Evolutionary conservation across 169 alveolate species (phyloP).

Genomic region (Plasmodium fragile): DNA sequence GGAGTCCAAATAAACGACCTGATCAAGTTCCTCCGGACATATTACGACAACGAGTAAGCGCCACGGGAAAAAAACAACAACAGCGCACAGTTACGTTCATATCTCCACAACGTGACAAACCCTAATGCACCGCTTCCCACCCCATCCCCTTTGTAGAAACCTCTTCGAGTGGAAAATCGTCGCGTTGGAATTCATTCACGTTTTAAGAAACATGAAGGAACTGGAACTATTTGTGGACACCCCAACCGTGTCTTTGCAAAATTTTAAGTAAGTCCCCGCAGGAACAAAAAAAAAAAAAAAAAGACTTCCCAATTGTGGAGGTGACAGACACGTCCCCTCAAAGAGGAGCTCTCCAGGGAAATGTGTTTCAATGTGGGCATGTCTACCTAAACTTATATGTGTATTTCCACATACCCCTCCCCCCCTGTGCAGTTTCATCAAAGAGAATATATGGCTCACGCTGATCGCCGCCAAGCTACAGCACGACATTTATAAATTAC

Average conservation of each 20-base stretch:
- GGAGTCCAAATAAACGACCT: slow-evolving; percentile 71
- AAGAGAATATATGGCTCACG: slow-evolving; percentile 55
- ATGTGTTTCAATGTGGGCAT: neutral
- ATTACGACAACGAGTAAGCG: slow-evolving; percentile 68
- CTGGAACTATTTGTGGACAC: slow-evolving; percentile 45
- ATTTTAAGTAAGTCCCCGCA: slow-evolving; percentile 42
- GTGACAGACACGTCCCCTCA: neutral
- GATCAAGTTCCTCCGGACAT: slow-evolving; percentile 56
- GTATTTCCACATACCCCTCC: neutral
- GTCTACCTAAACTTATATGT: neutral
- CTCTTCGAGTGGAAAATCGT: slow-evolving; percentile 67
- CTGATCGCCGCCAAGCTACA: slow-evolving; percentile 47
- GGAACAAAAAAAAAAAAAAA: neutral
- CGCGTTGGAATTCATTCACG: slow-evolving; percentile 62
- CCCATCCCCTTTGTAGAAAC: slow-evolving; percentile 29
- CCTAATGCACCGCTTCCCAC: neutral
- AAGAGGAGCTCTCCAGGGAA: neutral
- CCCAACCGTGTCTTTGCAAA: slow-evolving; percentile 42
- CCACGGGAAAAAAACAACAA: neutral
- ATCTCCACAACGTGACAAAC: neutral
- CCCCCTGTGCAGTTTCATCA: slow-evolving; percentile 17
- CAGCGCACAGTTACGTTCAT: neutral
- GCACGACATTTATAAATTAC: slow-evolving; percentile 70
- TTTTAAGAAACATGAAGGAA: slow-evolving; percentile 57
- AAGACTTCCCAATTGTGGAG: neutral